Evolutionary conservation across 2,329 filamentous ascomycete genomes (phyloP).

Genomic region (Cryphonectria carpinicola): DNA sequence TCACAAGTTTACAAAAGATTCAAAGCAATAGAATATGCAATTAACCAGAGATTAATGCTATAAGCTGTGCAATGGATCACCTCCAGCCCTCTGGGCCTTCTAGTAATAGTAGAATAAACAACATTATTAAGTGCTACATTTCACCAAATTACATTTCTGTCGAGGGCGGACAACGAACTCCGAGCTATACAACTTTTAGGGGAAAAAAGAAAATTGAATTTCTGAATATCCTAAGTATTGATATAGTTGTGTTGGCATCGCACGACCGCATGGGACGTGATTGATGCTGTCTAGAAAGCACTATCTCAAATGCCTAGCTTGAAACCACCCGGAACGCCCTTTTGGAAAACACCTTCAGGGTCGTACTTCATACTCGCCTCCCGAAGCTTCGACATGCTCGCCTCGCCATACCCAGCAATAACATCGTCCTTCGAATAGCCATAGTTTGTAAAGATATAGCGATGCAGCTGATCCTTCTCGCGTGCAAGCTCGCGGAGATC

Average conservation of each 20-base stretch:
- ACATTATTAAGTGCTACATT: neutral
- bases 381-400: neutral
- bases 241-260: neutral
- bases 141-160: neutral
- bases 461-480: slow-evolving; percentile 28
- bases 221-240: neutral
- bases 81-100: neutral
- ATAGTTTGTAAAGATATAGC: slow-evolving; percentile 31
- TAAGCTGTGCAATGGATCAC: neutral
- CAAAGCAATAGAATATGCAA: neutral
- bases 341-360: neutral
- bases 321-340: neutral
- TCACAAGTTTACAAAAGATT: neutral
- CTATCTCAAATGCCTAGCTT: neutral
- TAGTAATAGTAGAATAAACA: neutral
- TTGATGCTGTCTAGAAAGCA: neutral
- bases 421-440: slow-evolving; percentile 26
- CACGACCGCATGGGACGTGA: neutral
- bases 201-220: neutral
- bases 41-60: neutral
- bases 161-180: neutral
- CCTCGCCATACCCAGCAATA: slow-evolving; percentile 23
- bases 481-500: slow-evolving; percentile 19
- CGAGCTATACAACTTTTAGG: neutral
- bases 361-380: neutral